Evolutionary conservation across 805 yeast genomes (phyloP), one percentile per base, ranked within the genome.

Genomic region (Alloascoidea africana): DNA sequence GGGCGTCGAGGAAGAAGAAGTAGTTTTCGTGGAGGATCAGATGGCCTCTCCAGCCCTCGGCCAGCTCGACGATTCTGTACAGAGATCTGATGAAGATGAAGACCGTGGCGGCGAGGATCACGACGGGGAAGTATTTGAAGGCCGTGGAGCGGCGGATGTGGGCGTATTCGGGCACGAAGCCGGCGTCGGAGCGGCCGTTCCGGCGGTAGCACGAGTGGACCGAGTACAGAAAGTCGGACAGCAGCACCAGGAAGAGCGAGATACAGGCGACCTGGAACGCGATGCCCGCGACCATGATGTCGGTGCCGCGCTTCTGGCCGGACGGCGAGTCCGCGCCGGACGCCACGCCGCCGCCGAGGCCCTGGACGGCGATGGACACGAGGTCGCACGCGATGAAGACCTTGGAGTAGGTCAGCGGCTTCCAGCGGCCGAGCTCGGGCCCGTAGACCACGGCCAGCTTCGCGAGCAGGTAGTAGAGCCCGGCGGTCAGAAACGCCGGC

Each of bases 401-500:
- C 38, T 70, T 66, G 0, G 86, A 66, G 48, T 76, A 77, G 46
- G 60, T 61, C 62, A 70, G 62, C 4, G 89, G 87, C 40, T 58
- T 62, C 30, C 69, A 37, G 1, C 51, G 38, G 5, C 77, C 66
- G 44, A 56, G 74, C 14, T 58, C 50, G 40, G 61, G 58, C 2
- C 84, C 83, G 48, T 72, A 74, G 1, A 82, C 54, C 40, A 76
- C 73, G 35, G 76, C 61, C 36, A 79, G 46, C 54, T 82, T 79
- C 4, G 80, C 85, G 44, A 85, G 56, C 38, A 75, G 62, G 45
- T 68, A 78, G 56, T 85, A 86, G 2, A 85, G 63, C 1, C 89
- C 94, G 3, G 81, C 95, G 82, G 82, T 79, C 34, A 81, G 61
- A 53, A 85, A 79, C 15, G 83, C 84, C 0, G 95, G 95, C 0